Conservation (phyloP, 257 asterid genomes). For the Eustoma russellianum region DNA sequence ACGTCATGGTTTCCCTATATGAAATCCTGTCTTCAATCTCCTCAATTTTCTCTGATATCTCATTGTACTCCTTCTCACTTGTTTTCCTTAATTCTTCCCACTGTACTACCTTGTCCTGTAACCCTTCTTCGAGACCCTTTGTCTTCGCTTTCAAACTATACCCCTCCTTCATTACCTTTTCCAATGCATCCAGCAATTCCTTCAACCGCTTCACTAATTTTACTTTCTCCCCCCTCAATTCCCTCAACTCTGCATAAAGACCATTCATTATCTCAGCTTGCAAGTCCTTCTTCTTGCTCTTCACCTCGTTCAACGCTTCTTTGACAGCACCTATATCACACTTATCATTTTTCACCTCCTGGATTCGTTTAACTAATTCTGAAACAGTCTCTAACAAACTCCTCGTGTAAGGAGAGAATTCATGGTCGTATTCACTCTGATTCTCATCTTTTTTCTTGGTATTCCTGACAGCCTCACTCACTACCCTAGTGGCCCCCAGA, state of each 20-base stretch:
- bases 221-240: constrained; percentile 34
- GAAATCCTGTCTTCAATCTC: constrained; percentile 66
- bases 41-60: constrained; percentile 47
- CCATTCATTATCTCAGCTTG: constrained; percentile 56
- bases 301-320: constrained; percentile 51
- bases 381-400: constrained; percentile 46
- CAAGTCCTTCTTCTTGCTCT: constrained; percentile 35
- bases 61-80: constrained; percentile 43
- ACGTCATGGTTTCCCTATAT: constrained; percentile 55
- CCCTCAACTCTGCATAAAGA: constrained; percentile 44
- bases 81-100: constrained; percentile 39
- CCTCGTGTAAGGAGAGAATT: constrained; percentile 51
- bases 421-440: constrained; percentile 27
- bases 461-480: constrained; percentile 10
- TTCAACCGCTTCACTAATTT: constrained; percentile 29
- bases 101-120: constrained; percentile 23
- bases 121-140: constrained; percentile 23
- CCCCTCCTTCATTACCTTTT: constrained; percentile 36
- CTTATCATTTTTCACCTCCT: constrained; percentile 39
- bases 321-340: constrained; percentile 25
- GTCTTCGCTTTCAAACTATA: constrained; percentile 29
- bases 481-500: constrained; percentile 27
- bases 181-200: constrained; percentile 23
- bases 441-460: constrained; percentile 15
- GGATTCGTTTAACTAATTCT: constrained; percentile 39